Evolutionary conservation across 2,329 filamentous ascomycete species (phyloP).

Genomic region (Apiospora malaysiana): DNA sequence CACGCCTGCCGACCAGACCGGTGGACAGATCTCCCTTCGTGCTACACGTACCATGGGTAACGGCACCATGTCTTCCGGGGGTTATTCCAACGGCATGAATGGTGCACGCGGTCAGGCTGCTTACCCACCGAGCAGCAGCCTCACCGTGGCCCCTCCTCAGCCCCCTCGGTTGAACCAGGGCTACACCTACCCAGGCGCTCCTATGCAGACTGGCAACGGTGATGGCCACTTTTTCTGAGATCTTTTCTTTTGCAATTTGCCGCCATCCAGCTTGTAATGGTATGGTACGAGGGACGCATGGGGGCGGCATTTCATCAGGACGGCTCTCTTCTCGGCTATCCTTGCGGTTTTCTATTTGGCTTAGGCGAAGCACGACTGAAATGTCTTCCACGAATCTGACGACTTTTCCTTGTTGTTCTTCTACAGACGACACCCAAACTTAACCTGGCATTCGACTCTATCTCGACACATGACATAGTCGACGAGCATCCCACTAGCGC

Average conservation of each 20-base stretch:
- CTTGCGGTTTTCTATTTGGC: constrained; percentile 32
- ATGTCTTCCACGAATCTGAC: constrained; percentile 41
- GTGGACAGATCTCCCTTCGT: constrained; percentile 60
- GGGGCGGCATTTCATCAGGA: constrained; percentile 31
- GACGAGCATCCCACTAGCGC: constrained; percentile 32
- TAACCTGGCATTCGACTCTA: constrained; percentile 30
- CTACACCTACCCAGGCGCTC: constrained; percentile 36
- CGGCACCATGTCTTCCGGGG: not conserved
- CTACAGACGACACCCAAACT: constrained; percentile 21
- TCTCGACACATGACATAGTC: constrained; percentile 28
- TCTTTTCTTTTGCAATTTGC: constrained; percentile 26
- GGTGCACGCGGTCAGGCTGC: constrained; percentile 42
- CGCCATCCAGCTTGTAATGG: constrained; percentile 35
- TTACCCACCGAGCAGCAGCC: constrained; percentile 41
- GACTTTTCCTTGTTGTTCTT: constrained; percentile 31
- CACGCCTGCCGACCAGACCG: constrained; percentile 58
- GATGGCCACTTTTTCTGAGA: constrained; percentile 40
- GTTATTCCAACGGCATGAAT: constrained; percentile 27
- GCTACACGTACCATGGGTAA: constrained; percentile 35
- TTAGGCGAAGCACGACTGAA: constrained; percentile 37
- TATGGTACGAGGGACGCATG: constrained; percentile 38
- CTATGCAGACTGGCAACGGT: constrained; percentile 28
- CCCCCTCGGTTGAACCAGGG: constrained; percentile 38
- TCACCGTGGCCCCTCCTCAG: constrained; percentile 43
- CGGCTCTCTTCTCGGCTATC: constrained; percentile 1